phyloP scores from a whole-genome alignment of 768 basidiomycete genomes.

The Macrolepiota dolichaula region DNA sequence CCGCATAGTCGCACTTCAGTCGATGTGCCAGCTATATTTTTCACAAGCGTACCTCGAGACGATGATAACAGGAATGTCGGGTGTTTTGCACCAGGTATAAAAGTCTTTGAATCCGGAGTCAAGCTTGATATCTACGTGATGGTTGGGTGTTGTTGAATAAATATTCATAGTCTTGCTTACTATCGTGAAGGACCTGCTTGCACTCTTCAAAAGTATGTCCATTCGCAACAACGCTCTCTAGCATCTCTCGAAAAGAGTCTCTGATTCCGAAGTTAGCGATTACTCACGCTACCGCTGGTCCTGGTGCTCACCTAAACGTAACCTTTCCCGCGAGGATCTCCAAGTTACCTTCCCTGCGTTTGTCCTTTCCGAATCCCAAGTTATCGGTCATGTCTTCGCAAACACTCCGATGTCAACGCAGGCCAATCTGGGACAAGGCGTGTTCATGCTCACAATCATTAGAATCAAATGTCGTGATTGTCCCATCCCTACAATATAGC shows the following conservation, averaged over 20 bases:
- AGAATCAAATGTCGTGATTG: conserved; percentile 89
- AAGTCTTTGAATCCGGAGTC: conserved; percentile 90
- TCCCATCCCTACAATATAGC: conserved; percentile 69
- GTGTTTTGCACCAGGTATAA: conserved; percentile 75
- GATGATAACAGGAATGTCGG: conserved; percentile 86
- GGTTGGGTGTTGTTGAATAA: conserved; percentile 3
- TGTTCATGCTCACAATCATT: conserved; percentile 70
- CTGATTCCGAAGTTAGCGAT: conserved; percentile 32
- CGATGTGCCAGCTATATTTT: background rate
- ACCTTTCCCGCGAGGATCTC: conserved; percentile 62
- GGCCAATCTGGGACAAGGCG: background rate
- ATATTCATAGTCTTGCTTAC: conserved; percentile 32
- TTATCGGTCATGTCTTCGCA: conserved; percentile 80
- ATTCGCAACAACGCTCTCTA: conserved; percentile 70
- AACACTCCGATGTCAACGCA: background rate
- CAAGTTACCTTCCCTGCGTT: conserved; percentile 70
- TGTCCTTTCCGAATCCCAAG: conserved; percentile 78
- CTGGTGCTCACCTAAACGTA: conserved; percentile 60
- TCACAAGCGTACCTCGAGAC: conserved; percentile 73
- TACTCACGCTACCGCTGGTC: background rate
- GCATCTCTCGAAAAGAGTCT: conserved; percentile 86
- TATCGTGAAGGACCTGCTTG: conserved; percentile 67
- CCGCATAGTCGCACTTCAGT: background rate
- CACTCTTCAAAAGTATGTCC: conserved; percentile 86
- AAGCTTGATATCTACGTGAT: conserved; percentile 67